Base-by-base conservation (phyloP, 192 early-diverging fungal genomes). In the Coemansia sp. region DNA sequence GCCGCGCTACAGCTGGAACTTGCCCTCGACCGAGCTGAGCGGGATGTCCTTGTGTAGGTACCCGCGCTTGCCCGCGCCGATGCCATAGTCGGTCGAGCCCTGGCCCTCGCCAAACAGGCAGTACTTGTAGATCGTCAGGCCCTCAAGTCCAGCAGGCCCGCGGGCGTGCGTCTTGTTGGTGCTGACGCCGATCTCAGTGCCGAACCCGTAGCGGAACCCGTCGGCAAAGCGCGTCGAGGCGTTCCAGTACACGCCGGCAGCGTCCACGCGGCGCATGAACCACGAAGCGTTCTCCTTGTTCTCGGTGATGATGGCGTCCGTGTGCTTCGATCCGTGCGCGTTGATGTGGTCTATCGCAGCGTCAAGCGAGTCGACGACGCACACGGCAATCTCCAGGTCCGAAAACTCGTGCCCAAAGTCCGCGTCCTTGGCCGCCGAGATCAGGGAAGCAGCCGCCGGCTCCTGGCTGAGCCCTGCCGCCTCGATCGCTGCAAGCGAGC, bases 111-210 rank as follows among this genome's bases (percentile, higher is more conserved):
- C 96, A 76, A 88, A 87, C 48, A 94, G 37, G 25, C 86, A 81
- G 77, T 95, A 98, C 72, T 97, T 98, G 85, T 98, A 98, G 50
- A 97, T 97, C n/a, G 95, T 86, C 39, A 99, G 68, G 8, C 97
- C 94, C 76, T 97, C 94, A 39, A 99, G 74, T 0, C 97, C 97
- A 4, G 97, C 97, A 1, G 97, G 97, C 3, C 97, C 97, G 45
- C 97, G 83, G 9, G 97, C 97, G 64, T 99, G 97, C 1, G 94
- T 97, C 73, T 99, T 99, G 80, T 99, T 99, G 46, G 97, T 99
- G 58, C 88, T 91, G 23, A 90, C 91, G 22, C 96, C 96, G 52
- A 98, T 93, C 72, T 98, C 96, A 0, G 96, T 88, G 24, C 96
- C 96, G 78, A 98, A 98, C 14, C 96, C 96, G 73, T 95, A 97